Base-by-base conservation (phyloP, 2,329 filamentous ascomycete genomes). In the Dendrostoma leiphaemia region DNA sequence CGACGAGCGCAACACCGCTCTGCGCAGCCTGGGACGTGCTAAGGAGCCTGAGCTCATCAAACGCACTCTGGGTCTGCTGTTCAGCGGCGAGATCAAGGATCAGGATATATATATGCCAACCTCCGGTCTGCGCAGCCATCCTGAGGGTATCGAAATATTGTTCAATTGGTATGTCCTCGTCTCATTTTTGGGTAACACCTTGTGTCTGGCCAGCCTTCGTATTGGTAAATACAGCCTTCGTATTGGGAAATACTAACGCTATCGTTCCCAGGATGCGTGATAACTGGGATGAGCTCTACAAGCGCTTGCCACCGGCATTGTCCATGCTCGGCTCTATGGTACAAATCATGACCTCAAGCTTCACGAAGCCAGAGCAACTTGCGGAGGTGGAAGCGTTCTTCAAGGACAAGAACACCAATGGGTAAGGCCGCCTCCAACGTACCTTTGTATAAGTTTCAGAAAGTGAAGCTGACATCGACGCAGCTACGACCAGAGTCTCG, bases 71-170 rank as follows among this genome's bases (percentile, higher is more conserved):
- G 81, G 77, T 28, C 78, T 97, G 59, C 80, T 91, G 29, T 80
- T 92, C 54, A 84, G 85, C 68, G 84, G 86, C 58, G 88, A 96
- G 62, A 88, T 97, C 72, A 96, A 95, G 78, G 91, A 89, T 60
- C 93, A 97, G 71, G 93, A 97, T 70, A 86, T 97, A 60, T 97
- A 96, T 74, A 85, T 96, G 68, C 92, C 93, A 1, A 82, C 94
- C 35, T 83, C 84, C 31, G 89, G 89, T 7, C 81, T 97, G 26
- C 84, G 92, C 55, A 83, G 82, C 50, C 90, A 95, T 67, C 75
- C 84, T 7, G 84, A 85, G 40, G 93, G 93, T 62, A 88, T 96
- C 53, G 77, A 89, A 54, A 89, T 89, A 7, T 80, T 96, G 54
- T 97, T 89, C 81, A 72, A 70, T 17, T 97, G 90, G 89, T 51